Percentiles rank a stretch among this genome's conserved stretches.
phyloP scores from a whole-genome alignment of 2,329 filamentous ascomycete genomes.

The Beauveria medogensis region DNA sequence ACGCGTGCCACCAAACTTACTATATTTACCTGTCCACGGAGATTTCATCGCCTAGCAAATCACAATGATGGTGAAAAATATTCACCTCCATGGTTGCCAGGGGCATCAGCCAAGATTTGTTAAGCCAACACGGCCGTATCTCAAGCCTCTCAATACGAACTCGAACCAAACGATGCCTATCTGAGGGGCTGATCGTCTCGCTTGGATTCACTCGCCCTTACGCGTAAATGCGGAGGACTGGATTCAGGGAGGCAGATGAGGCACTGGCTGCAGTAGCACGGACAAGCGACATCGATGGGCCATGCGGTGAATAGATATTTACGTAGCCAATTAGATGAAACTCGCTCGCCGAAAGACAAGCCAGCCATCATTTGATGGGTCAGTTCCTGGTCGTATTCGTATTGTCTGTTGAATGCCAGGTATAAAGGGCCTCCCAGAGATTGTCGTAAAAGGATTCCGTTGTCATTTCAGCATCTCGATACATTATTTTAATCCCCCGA shows the following conservation, averaged over 20 bases:
- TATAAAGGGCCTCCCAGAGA: background rate
- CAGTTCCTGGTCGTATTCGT: conserved; percentile 4
- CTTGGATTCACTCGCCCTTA: background rate
- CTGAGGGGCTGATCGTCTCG: background rate
- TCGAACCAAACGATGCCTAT: background rate
- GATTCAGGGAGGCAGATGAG: too few relatives aligned
- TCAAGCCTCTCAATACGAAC: background rate
- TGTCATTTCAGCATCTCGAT: background rate
- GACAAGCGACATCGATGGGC: background rate
- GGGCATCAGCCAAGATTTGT: background rate
- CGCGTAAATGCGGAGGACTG: background rate
- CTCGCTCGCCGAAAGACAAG: background rate
- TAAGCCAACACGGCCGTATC: background rate
- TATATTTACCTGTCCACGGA: too few relatives aligned
- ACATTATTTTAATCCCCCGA: too few relatives aligned
- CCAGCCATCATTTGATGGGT: background rate
- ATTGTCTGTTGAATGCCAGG: background rate
- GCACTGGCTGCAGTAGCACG: background rate
- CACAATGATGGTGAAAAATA: too few relatives aligned
- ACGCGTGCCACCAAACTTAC: background rate
- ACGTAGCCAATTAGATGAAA: background rate
- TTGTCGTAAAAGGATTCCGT: background rate
- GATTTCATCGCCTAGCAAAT: background rate
- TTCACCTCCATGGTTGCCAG: background rate
- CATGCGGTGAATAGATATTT: background rate